phyloP scores from a whole-genome alignment of 208 protist genomes.

The Strigomonas culicis region DNA sequence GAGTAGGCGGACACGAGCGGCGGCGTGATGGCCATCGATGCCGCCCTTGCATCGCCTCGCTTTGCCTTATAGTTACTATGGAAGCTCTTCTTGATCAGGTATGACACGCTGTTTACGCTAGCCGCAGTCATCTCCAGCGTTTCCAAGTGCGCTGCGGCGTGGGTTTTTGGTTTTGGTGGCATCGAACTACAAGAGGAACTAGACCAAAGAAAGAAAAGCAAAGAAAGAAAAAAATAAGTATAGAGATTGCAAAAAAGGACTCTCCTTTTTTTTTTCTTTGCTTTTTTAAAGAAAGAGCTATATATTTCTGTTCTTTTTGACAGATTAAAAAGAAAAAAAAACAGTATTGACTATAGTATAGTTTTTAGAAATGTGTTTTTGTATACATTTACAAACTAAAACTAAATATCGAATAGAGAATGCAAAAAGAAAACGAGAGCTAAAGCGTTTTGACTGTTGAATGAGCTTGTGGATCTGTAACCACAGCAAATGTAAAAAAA shows the following conservation, averaged over 20 bases:
- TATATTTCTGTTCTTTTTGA: background rate
- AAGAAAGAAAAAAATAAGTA: background rate
- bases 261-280: background rate
- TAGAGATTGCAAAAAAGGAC: background rate
- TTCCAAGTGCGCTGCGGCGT: no score
- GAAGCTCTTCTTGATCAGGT: background rate
- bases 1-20: background rate
- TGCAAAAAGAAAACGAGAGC: background rate
- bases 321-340: background rate
- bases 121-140: background rate
- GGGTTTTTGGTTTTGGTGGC: background rate
- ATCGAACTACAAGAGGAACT: background rate
- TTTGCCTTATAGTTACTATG: background rate
- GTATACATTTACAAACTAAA: background rate
- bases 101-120: background rate
- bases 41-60: no score
- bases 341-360: background rate
- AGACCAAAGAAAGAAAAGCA: background rate
- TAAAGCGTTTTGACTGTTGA: background rate
- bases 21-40: background rate
- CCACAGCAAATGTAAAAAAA: conserved; percentile 1
- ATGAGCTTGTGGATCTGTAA: background rate
- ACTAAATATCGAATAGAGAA: background rate
- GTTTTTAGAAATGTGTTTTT: background rate
- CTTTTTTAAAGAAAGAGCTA: background rate